Conservation (phyloP, 75 land plant species). For the Sequoia sempervirens region DNA sequence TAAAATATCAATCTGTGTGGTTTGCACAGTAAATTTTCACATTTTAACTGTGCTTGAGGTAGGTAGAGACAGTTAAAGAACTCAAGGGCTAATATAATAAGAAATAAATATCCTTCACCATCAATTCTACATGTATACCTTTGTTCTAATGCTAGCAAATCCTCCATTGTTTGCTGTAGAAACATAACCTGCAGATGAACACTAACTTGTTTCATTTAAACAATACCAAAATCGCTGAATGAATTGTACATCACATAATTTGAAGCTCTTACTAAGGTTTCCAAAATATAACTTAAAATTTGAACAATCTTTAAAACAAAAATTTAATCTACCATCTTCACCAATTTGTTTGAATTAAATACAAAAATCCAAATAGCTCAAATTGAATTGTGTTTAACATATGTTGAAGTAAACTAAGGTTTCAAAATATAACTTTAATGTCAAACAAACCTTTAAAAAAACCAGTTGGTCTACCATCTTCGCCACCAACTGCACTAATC, state of each 20-base stretch:
- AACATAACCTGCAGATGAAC: slow-evolving; percentile 58
- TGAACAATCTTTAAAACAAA: not conserved
- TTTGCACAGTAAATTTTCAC: not conserved
- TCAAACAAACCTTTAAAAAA: slow-evolving; percentile 72
- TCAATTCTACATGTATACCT: slow-evolving; percentile 30
- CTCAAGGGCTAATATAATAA: not conserved
- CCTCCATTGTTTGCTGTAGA: slow-evolving; percentile 98
- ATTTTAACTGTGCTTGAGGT: not conserved
- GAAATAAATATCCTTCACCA: not conserved
- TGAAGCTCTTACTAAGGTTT: not conserved
- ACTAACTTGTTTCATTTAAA: not conserved
- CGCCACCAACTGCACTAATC: slow-evolving; percentile 59
- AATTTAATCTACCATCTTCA: not conserved
- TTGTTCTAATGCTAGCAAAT: slow-evolving; percentile 90
- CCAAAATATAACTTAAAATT: not conserved
- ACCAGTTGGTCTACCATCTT: slow-evolving; percentile 75
- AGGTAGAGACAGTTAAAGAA: not conserved
- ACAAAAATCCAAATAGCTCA: not conserved
- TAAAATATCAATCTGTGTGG: not conserved
- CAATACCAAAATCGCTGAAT: not conserved
- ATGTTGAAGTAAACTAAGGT: not conserved
- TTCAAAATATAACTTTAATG: not conserved
- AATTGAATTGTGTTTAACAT: not conserved
- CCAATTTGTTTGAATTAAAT: not conserved
- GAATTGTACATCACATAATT: not conserved